Conservation (phyloP, 305 asterid species). For the Plantago lanceolata region DNA sequence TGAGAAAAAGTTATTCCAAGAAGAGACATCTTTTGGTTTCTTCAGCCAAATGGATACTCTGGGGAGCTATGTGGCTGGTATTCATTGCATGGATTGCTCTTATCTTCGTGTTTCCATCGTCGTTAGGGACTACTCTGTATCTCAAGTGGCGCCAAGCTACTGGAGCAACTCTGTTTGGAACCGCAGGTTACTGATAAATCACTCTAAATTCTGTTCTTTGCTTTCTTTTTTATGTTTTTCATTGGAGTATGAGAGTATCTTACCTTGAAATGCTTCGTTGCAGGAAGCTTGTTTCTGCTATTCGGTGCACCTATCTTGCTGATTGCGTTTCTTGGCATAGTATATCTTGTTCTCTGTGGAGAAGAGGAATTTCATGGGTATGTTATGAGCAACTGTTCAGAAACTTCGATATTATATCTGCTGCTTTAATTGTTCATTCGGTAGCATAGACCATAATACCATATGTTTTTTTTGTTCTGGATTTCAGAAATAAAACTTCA, state of each 20-base stretch:
- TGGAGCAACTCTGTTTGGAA: conserved; percentile 11
- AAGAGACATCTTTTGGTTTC: conserved; percentile 3
- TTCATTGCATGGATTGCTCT: conserved; percentile 5
- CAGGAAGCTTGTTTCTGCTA: conserved; percentile 51
- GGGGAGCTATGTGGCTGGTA: conserved; percentile 3
- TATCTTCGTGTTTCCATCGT: conserved; percentile 8
- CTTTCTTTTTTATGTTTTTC: background rate
- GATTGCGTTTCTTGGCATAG: conserved; percentile 58
- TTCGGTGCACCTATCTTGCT: conserved; percentile 65
- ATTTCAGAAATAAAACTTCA: conserved; percentile 34
- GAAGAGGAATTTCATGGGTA: conserved; percentile 44
- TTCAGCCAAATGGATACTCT: background rate
- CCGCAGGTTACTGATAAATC: conserved; percentile 1
- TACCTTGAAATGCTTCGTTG: conserved; percentile 1
- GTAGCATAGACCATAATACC: background rate
- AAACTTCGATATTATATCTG: background rate
- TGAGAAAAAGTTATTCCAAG: conserved; percentile 1
- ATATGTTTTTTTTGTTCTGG: conserved; percentile 1
- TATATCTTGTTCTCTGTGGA: conserved; percentile 40
- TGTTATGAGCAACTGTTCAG: background rate
- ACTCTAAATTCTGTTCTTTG: background rate
- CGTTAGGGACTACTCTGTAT: background rate
- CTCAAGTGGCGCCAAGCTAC: conserved; percentile 11
- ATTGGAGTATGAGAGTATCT: background rate
- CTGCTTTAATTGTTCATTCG: background rate